phyloP scores from a whole-genome alignment of 2,329 filamentous ascomycete genomes.

The Aspergillus transmontanensis region DNA sequence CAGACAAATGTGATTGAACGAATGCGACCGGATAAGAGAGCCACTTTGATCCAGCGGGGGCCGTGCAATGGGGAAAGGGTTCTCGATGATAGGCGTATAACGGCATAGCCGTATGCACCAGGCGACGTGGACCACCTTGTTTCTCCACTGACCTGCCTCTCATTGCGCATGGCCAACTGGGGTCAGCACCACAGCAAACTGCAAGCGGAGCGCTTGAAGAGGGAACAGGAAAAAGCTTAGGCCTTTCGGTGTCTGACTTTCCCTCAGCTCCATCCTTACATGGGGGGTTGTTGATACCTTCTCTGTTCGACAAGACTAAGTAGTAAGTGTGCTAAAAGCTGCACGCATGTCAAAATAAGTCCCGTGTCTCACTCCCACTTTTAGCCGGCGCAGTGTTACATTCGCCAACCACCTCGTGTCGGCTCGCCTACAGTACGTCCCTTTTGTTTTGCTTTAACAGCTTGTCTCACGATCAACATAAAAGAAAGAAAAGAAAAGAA shows the following conservation, averaged over 20 bases:
- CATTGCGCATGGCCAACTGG: constrained; percentile 1
- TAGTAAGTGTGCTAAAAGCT: neutral
- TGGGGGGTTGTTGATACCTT: neutral
- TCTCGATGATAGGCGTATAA: constrained; percentile 10
- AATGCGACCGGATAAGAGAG: constrained; percentile 12
- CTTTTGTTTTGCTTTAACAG: neutral
- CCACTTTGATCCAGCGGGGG: constrained; percentile 19
- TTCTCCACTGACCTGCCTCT: constrained; percentile 4
- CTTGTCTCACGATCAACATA: neutral
- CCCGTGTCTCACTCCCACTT: neutral
- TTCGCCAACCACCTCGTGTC: neutral
- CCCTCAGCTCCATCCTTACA: neutral
- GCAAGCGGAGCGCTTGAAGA: neutral
- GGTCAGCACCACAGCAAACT: neutral
- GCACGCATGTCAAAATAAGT: neutral
- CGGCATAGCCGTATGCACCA: neutral
- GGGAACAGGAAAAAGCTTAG: neutral
- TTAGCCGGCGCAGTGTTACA: constrained; percentile 2
- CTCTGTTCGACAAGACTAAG: neutral
- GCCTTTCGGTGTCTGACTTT: neutral
- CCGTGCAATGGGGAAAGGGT: constrained; percentile 14
- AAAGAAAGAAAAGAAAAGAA: neutral
- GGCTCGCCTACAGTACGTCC: neutral
- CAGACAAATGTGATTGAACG: constrained; percentile 25
- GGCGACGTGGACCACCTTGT: neutral